Evolutionary conservation across 495 filamentous ascomycete species (phyloP).

Genomic region (Hyaloscypha variabilis): DNA sequence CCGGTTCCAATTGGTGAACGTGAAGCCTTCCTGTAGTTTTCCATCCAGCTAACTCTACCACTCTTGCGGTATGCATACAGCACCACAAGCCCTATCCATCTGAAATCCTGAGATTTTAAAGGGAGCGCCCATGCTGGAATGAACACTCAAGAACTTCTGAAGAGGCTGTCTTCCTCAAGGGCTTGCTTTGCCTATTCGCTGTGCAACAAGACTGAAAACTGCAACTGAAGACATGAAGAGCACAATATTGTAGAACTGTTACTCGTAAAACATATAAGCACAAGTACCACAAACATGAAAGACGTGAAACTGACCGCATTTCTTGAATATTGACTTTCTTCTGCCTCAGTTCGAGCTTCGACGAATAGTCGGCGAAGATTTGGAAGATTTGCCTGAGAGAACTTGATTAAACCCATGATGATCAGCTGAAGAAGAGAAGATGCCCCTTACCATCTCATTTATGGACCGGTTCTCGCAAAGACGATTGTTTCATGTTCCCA

Average conservation of each 20-base stretch:
- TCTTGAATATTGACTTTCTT: conserved; percentile 92
- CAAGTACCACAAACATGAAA: conserved; percentile 1
- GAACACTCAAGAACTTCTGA: not conserved
- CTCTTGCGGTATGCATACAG: not conserved
- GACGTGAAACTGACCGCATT: conserved; percentile 69
- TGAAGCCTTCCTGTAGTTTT: too few species aligned
- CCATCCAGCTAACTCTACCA: too few species aligned
- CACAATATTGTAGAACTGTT: conserved; percentile 96
- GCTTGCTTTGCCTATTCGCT: conserved; percentile 59
- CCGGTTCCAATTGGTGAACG: not conserved
- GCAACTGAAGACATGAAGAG: conserved; percentile 94
- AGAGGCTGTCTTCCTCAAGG: not conserved
- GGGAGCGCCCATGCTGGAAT: too few species aligned
- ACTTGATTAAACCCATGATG: conserved; percentile 24
- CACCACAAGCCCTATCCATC: not conserved
- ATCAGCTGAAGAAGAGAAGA: not conserved
- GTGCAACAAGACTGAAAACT: conserved; percentile 88
- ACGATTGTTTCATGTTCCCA: conserved; percentile 22
- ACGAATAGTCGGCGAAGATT: conserved; percentile 96
- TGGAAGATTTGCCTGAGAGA: conserved; percentile 76
- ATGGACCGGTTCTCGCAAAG: conserved; percentile 2
- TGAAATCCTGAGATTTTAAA: too few species aligned
- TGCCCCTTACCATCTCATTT: conserved; percentile 22
- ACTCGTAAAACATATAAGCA: conserved; percentile 22
- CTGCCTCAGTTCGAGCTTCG: conserved; percentile 88